Percentiles rank a stretch among this genome's conserved stretches.
Conservation (phyloP, 2,329 filamentous ascomycete species). For the Nemania sp. region DNA sequence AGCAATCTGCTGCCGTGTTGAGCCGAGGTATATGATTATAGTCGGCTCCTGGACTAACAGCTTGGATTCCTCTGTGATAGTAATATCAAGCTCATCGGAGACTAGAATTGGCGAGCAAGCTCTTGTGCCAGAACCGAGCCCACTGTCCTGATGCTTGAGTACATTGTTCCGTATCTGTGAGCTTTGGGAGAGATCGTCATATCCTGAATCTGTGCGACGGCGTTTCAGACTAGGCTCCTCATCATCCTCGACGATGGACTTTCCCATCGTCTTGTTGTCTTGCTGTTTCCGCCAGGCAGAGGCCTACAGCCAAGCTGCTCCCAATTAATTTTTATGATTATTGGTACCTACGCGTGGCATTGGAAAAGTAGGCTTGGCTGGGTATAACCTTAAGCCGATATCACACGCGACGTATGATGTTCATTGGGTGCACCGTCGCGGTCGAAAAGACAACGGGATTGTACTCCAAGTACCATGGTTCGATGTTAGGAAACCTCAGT, state of each 20-base stretch:
- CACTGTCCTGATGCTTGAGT: slow-evolving; percentile 12
- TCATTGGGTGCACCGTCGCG: too few species aligned
- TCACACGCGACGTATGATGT: too few species aligned
- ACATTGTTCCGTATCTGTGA: neutral
- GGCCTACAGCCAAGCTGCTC: neutral
- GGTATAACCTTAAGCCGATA: too few species aligned
- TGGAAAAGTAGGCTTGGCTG: too few species aligned
- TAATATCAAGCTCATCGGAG: slow-evolving; percentile 18
- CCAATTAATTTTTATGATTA: neutral
- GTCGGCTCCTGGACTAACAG: slow-evolving; percentile 2
- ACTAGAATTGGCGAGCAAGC: slow-evolving; percentile 17
- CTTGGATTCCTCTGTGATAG: slow-evolving; percentile 12
- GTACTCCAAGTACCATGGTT: too few species aligned
- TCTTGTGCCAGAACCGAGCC: slow-evolving; percentile 13
- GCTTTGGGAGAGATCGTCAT: slow-evolving; percentile 12
- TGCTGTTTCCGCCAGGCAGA: neutral
- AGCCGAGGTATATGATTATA: slow-evolving; percentile 16
- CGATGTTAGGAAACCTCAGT: too few species aligned
- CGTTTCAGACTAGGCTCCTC: slow-evolving; percentile 13
- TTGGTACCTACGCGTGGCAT: neutral
- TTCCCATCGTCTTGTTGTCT: neutral
- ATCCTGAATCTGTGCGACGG: slow-evolving; percentile 18
- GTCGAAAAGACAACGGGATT: too few species aligned
- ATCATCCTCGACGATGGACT: neutral
- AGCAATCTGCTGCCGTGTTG: slow-evolving; percentile 15